These are phyloP conservation scores for Phytophthora megakarya DNA, from an alignment of 352 stramenopile genomes.

Conservation along the genomic window DNA sequence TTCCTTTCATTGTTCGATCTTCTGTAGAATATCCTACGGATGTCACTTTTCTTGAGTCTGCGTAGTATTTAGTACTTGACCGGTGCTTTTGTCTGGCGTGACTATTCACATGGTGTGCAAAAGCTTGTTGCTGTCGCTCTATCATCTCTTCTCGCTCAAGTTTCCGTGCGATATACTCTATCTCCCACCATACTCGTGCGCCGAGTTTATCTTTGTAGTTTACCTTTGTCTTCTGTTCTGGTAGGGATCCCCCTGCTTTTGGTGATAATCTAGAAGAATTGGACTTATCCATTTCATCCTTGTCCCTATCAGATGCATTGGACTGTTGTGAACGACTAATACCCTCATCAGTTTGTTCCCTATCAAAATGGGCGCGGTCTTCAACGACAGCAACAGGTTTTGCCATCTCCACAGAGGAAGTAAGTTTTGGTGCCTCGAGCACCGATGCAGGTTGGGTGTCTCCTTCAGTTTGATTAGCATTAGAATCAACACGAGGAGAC, in stretches of 20 bases:
- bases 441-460: not conserved
- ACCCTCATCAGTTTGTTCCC: not conserved
- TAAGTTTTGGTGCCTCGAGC: not conserved
- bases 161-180: slow-evolving; percentile 55
- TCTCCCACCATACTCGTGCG: slow-evolving; percentile 66
- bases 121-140: slow-evolving; percentile 8
- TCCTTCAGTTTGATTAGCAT: not conserved
- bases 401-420: not conserved
- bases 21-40: slow-evolving; percentile 13
- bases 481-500: not conserved
- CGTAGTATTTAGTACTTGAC: not conserved
- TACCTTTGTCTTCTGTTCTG: slow-evolving; percentile 6
- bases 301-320: not conserved
- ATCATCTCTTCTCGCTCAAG: slow-evolving; percentile 36
- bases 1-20: not conserved
- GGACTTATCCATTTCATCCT: not conserved
- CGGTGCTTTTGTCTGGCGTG: not conserved
- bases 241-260: not conserved
- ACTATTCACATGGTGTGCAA: not conserved
- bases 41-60: not conserved
- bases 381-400: no score
- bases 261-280: not conserved
- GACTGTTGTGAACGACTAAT: not conserved
- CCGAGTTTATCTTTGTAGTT: slow-evolving; percentile 58
- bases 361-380: no score